Evolutionary conservation across 1,284 basidiomycete species (phyloP), one percentile per base, ranked within the genome.

Genomic region (Pseudozyma hubeiensis): DNA sequence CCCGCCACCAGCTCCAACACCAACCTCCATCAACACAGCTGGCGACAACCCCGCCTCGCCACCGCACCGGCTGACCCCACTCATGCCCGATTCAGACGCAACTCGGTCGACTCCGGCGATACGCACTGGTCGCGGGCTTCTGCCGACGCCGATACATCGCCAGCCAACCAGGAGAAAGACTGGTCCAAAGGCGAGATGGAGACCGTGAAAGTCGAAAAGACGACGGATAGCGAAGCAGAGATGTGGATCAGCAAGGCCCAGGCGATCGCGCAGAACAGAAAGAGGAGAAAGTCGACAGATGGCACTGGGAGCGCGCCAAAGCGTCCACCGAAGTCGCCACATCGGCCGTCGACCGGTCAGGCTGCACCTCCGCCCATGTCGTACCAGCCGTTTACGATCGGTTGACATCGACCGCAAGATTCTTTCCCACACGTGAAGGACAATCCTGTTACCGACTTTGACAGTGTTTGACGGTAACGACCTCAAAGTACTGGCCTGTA

Each of bases 181-280:
- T 33, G 19, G 24, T 40, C 17, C 37, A 55, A 55, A 17, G 11
- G 24, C 34, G 17, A 47, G 11, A 7, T 55, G 16, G 50, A 11
- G 3, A 37, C 14, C 8, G n/a, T 11, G 5, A 24, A 46, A 16
- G 31, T 17, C 16, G 48, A 29, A 9, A 56, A 52, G 53, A 66
- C 57, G 14, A 52, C 57, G 4, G 64, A 66, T n/a, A 66, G 64
- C 53, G 57, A 66, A 48, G 57, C 52, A 14, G 57, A 51, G 8
- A 66, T 66, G 64, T 66, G 64, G 64, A 29, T 60, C 6, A 60
- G 37, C 44, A 55, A 51, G 29, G 45, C 24, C 13, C 3, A 37
- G 35, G 14, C 14, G 29, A 14, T n/a, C 7, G 17, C 14, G 31
- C 11, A 24, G 39, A 47, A 49, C 9, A 34, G 33, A 7, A 41